These are phyloP conservation scores for Fraxinus nigra DNA, from an alignment of 305 asterid species.

Conservation along the genomic window DNA sequence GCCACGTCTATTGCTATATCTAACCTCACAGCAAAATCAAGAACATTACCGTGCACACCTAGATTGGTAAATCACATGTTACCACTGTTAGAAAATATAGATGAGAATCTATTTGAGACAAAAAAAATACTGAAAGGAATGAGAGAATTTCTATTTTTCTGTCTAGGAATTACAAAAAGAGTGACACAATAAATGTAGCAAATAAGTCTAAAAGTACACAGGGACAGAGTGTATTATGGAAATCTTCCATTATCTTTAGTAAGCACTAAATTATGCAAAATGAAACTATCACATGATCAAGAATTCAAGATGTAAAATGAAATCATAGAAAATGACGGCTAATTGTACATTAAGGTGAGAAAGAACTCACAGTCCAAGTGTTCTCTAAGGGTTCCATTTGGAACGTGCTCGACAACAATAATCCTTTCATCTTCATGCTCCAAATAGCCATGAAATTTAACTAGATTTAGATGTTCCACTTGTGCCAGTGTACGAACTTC, in stretches of 20 bases:
- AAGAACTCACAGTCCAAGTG: slow-evolving; percentile 74
- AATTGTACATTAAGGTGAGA: neutral
- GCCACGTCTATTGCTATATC: slow-evolving; percentile 91
- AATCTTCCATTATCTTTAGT: neutral
- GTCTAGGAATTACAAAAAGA: neutral
- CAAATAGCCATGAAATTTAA: slow-evolving; percentile 69
- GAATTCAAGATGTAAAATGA: neutral
- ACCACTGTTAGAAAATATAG: neutral
- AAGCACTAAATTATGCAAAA: neutral
- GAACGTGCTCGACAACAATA: slow-evolving; percentile 77
- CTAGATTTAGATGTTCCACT: slow-evolving; percentile 82
- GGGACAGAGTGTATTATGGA: neutral
- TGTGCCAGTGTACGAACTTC: slow-evolving; percentile 68
- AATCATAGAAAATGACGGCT: neutral
- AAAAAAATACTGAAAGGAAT: neutral
- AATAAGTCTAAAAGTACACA: neutral
- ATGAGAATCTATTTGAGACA: neutral
- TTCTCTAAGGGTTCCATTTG: slow-evolving; percentile 86
- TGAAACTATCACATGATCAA: neutral
- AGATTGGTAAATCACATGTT: slow-evolving; percentile 19
- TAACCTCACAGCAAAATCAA: slow-evolving; percentile 67
- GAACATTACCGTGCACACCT: slow-evolving; percentile 60
- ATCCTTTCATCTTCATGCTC: slow-evolving; percentile 78
- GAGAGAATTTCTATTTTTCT: neutral
- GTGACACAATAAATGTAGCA: neutral